Base-by-base conservation (phyloP, 148 eudicot genomes). In the Agrostemma githago region DNA sequence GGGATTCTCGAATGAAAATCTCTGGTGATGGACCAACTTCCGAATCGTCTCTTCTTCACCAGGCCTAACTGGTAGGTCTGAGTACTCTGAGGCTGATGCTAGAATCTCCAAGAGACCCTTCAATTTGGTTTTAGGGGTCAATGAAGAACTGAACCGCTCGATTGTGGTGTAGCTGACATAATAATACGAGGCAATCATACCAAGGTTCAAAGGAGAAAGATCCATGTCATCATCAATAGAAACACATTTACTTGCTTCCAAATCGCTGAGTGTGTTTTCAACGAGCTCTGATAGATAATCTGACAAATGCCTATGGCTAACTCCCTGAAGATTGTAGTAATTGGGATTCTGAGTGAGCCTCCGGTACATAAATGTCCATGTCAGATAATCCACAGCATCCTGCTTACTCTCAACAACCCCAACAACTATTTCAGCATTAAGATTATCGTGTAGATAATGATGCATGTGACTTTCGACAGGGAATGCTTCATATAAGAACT, bases 301-400 rank as follows among this genome's bases (percentile, higher is more conserved):
- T 8, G 97, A 89, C 39, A 93, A 74, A 84, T 93, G 97, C 84
- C 97, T 87, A 79, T 88, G 93, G 74, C 97, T 91, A 54, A 93
- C 98, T 26, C 97, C 97, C 79, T 93, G 98, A 74, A 93, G 96
- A 77, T 93, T 91, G 73, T 93, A 93, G 84, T 91, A 93, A 81
- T 93, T 93, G 5, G 98, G 97, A 75, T 93, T 93, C 85, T 91
- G 98, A 44, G 98, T 88, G 58, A 93, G 92, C 85, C 98, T 91
- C 76, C 98, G 78, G 81, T 93, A 91, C 95, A 93, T 88, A 71
- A 93, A 93, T 7, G 98, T 91, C 97, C 98, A 93, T 0, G 98
- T 93, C 12, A 93, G 86, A 81, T 93, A 93, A 66, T 93, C 98
- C 74, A 93, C 98, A 15, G 97, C 98, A 82, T 93, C 97, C 78